Evolutionary conservation across 441 rosid genomes (phyloP).

Genomic region (Adansonia madagascariensis): DNA sequence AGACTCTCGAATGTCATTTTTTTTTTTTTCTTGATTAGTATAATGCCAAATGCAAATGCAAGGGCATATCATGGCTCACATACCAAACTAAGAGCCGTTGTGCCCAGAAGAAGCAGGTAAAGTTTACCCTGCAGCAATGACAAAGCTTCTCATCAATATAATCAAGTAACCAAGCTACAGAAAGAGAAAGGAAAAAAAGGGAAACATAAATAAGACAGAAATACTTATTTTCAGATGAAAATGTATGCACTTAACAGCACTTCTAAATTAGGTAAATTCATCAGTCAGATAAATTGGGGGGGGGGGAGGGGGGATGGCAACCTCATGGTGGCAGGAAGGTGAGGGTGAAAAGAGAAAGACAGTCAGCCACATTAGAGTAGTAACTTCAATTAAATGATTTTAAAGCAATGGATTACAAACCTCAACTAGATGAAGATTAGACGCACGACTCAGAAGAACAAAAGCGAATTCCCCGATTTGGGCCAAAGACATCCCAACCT

Average conservation of each 20-base stretch:
- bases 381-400: background rate
- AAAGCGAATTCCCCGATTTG: constrained; percentile 98
- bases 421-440: constrained; percentile 92
- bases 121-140: constrained; percentile 69
- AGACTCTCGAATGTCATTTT: background rate
- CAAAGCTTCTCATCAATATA: background rate
- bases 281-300: background rate
- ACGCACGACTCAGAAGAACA: constrained; percentile 95
- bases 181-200: background rate
- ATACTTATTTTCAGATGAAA: background rate
- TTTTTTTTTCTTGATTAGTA: background rate
- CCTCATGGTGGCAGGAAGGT: background rate
- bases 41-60: background rate
- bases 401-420: constrained; percentile 39
- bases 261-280: background rate
- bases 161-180: background rate
- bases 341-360: background rate
- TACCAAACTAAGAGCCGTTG: constrained; percentile 95
- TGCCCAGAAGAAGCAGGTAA: constrained; percentile 87
- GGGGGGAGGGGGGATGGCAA: too few species aligned
- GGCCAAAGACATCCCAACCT: constrained; percentile 98
- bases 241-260: background rate
- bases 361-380: background rate
- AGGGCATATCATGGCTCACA: constrained; percentile 22
- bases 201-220: background rate